Evolutionary conservation across 2,329 filamentous ascomycete species (phyloP).

Genomic region (Diaporthe nobilis): DNA sequence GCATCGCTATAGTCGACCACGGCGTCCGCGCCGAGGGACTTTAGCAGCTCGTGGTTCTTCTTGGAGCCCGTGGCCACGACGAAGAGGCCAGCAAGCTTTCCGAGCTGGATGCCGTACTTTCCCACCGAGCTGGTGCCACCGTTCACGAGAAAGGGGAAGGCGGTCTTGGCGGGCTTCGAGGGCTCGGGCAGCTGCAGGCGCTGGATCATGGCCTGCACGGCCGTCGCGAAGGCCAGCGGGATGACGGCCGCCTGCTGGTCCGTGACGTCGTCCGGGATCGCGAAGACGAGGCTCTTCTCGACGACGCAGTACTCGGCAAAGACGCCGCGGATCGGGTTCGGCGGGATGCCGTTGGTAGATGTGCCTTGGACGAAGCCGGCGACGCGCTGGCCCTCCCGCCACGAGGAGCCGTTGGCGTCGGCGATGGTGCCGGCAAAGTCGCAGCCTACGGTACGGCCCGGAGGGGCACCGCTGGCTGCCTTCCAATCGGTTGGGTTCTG

Average conservation of each 20-base stretch:
- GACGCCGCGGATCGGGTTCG: conserved; percentile 44
- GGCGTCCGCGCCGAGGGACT: conserved; percentile 41
- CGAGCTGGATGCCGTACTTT: conserved; percentile 41
- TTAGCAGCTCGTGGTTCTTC: conserved; percentile 41
- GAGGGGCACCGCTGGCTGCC: conserved; percentile 38
- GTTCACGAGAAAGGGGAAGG: conserved; percentile 49
- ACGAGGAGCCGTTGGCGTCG: conserved; percentile 49
- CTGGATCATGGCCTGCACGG: conserved; percentile 53
- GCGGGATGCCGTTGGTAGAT: conserved; percentile 38
- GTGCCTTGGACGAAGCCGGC: conserved; percentile 52
- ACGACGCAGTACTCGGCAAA: conserved; percentile 50
- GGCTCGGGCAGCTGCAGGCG: conserved; percentile 51
- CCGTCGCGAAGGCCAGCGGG: conserved; percentile 60
- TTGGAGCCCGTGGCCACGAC: conserved; percentile 42
- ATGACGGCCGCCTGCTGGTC: conserved; percentile 48
- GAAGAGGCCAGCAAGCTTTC: conserved; percentile 41
- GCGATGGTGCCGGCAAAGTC: conserved; percentile 53
- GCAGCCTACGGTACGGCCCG: conserved; percentile 51
- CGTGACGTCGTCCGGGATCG: conserved; percentile 48
- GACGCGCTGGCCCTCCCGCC: conserved; percentile 51
- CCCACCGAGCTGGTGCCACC: conserved; percentile 42
- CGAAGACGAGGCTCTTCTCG: conserved; percentile 48
- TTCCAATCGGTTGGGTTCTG: conserved; percentile 56
- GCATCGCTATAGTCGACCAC: conserved; percentile 45
- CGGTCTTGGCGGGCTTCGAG: conserved; percentile 47